Base-by-base conservation (phyloP, 2,329 filamentous ascomycete genomes). In the Cordyceps pruinosa region DNA sequence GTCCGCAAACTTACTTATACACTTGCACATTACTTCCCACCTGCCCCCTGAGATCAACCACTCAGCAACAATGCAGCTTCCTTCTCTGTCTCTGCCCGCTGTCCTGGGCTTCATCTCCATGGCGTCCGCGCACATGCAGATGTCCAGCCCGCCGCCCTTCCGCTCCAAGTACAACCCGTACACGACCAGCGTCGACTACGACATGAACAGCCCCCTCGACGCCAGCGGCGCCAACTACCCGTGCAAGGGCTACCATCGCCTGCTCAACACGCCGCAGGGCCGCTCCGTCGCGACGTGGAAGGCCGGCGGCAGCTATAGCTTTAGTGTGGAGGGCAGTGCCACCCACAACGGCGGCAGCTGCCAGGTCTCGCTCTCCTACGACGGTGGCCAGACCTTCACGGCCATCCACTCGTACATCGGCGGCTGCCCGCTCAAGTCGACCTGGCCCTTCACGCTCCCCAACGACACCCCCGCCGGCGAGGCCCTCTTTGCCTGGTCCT, bases 321-420 rank as follows among this genome's bases (percentile, higher is more conserved):
- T 89, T 69, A 78, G 76, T 47, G 70, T 89, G 39, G 70, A 70
- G 57, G 87, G 86, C 19, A 78, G 77, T 44, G 81, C 81, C 23
- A 69, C 69, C 28, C 85, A 88, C 71, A 75, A 77, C 34, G 86
- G 87, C 30, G 87, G 87, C 30, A 87, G 83, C 6, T 90, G 87
- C 70, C 87, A 90, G 70, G 73, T 88, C 45, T 80, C 83, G 1
- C 73, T 90, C n/a, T 87, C 84, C 21, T 88, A 87, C 69, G 85
- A 90, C 71, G 75, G 81, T 59, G 86, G 85, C 25, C 70, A 75
- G 48, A 81, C 79, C 10, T 90, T 88, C 73, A 82, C 78, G 56
- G 87, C 89, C 75, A 74, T 80, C 60, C 68, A 77, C 61, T 77
- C 75, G 64, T 76, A 75, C 64, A 70, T 78, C 61, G 77, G 78